Percentiles rank a stretch among this genome's conserved stretches.
Conservation (phyloP, 257 asterid species). For the Catharanthus roseus region DNA sequence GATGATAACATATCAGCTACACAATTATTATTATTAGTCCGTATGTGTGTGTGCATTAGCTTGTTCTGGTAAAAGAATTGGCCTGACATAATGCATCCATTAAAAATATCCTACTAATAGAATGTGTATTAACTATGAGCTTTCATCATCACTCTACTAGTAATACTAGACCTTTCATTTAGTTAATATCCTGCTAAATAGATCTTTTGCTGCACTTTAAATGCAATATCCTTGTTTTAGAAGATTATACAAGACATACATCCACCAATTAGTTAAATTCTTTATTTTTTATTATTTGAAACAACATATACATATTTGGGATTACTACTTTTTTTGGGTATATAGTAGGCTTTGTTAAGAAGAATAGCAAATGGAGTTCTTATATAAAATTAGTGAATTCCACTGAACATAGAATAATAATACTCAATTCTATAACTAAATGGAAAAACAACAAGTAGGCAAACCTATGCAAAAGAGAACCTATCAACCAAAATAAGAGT, state of each 20-base stretch:
- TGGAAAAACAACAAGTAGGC: background rate
- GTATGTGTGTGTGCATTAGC: too few relatives aligned
- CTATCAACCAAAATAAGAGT: background rate
- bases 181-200: background rate
- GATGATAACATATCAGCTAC: background rate
- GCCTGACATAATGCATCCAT: background rate
- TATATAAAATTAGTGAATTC: too few relatives aligned
- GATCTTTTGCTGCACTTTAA: too few relatives aligned
- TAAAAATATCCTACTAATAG: background rate
- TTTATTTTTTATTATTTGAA: too few relatives aligned
- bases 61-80: background rate
- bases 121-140: background rate
- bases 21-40: too few relatives aligned
- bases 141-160: background rate
- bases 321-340: background rate
- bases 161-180: background rate
- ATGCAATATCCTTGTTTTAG: too few relatives aligned
- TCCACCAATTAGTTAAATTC: too few relatives aligned
- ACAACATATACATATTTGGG: too few relatives aligned
- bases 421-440: background rate
- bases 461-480: background rate
- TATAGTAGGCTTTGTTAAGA: background rate
- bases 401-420: background rate
- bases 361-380: background rate
- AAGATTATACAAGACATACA: too few relatives aligned